Evolutionary conservation across 495 filamentous ascomycete species (phyloP), one percentile per base, ranked within the genome.

Genomic region (Apodospora peruviana): DNA sequence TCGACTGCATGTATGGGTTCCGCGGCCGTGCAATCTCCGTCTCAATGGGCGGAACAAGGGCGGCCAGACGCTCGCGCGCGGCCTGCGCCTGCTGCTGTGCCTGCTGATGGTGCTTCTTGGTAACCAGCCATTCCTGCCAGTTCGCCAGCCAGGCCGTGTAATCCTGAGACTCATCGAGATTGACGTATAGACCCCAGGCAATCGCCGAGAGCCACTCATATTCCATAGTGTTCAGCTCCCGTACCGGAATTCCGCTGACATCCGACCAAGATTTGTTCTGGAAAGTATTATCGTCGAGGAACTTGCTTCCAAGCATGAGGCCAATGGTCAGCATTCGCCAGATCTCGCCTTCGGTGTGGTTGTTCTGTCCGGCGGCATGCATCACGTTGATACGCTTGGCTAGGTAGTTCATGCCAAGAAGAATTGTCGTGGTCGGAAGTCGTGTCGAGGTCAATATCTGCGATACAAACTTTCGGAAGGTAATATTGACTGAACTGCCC

Each of bases 231-330:
- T 97, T 97, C 58, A 99, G 74, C 57, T 96, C 91, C 20, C 74
- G 55, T 19, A 99, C 90, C 18, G 85, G 68, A 51, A 99, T 96
- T 48, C 86, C 88, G 69, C 90, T 97, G 20, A 99, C 93, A 61
- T 99, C 94, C 3, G 94, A 86, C 93, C 93, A 99, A 5, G 94
- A 97, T 45, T 91, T 88, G 71, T 97, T 99, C 75, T 96, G 90
- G 69, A 97, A 99, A 14, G 93, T 99, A 69, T 97, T 97, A 68
- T 99, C 93, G 61, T 99, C 93, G 46, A 97, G 68, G 60, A 99
- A 99, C 70, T 99, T 99, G 75, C 91, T 96, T 43, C 91, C 93
- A 25, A 99, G 78, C 35, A 99, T 74, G 25, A 99, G 76, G 14
- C 85, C 77, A 45, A 91, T 86, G 12, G 90, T 96, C 45, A 97